Evolutionary conservation across 257 asterid species (phyloP), one percentile per base, ranked within the genome.

Genomic region (Solanum ahanhuiri): DNA sequence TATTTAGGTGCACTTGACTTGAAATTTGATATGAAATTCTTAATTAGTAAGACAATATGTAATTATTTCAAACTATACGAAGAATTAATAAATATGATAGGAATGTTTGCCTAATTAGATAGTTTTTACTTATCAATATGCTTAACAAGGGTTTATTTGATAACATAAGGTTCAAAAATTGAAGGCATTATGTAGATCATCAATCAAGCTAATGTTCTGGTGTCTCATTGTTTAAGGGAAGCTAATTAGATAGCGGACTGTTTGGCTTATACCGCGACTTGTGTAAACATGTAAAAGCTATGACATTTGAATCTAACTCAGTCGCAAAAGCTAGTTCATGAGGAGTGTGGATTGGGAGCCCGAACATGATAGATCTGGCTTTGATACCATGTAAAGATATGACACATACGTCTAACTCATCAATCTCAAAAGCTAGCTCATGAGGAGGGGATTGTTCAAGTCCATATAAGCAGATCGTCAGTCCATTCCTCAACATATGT

Each of bases 301-400:
- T 60, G 14, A 1, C 6, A 60, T 58, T 2, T 58, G 28, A 8
- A 2, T 6, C 9, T 54, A 22, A 60, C 12, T 54, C 9, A 54
- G 25, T n/a, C 3, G 1, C 23, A 60, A 4, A 60, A 60, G 12
- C 14, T 60, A 22, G 67, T 11, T 60, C 28, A 60, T 4, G 12
- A 9, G 30, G 6, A 20, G 25, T 8, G 25, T 58, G 28, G 28
- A 4, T 60, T 4, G 30, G 30, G 6, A 22, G 67, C 12, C 67
- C 7, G 4, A 60, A 9, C 2, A 3, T 1, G 6, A 22, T 22
- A 5, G 30, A 60, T 0, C 6, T 22, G 3, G 0, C 12, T 22
- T 1, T 22, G 6, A n/a, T 9, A 9, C 28, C 12, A 60, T 9
- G 12, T 60, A 60, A 60, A 60, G 2, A 60, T 22, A 60, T 60